Evolutionary conservation across 805 yeast genomes (phyloP).

Genomic region (Candida glaebosa): DNA sequence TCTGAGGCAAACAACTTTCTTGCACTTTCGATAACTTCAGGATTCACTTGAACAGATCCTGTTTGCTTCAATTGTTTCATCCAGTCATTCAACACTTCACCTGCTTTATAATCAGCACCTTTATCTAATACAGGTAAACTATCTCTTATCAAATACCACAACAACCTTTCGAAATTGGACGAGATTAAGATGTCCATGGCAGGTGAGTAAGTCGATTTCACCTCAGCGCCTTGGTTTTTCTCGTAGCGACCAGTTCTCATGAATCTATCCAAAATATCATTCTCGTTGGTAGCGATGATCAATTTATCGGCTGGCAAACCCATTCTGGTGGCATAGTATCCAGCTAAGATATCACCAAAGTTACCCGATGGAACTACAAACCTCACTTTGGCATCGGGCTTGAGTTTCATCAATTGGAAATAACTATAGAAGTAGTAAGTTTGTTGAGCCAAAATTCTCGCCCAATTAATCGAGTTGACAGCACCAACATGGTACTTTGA

Average conservation of each 20-base stretch:
- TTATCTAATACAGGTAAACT: constrained; percentile 43
- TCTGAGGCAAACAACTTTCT: constrained; percentile 69
- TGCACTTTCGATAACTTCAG: constrained; percentile 63
- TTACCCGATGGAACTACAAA: constrained; percentile 97
- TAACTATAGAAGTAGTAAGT: constrained; percentile 94
- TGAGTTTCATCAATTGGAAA: constrained; percentile 58
- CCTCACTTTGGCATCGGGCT: constrained; percentile 47
- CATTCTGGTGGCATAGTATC: constrained; percentile 91
- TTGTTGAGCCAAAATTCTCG: constrained; percentile 95
- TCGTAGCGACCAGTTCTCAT: constrained; percentile 82
- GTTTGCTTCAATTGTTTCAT: constrained; percentile 71
- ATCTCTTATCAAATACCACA: constrained; percentile 89
- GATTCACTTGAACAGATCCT: constrained; percentile 74
- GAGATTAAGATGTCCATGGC: constrained; percentile 98
- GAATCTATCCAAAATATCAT: constrained; percentile 92
- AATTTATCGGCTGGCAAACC: constrained; percentile 87
- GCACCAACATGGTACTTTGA: constrained; percentile 92
- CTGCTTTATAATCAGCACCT: constrained; percentile 59
- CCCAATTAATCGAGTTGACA: constrained; percentile 98
- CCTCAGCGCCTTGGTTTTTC: constrained; percentile 46
- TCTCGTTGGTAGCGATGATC: constrained; percentile 93
- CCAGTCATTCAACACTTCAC: constrained; percentile 67
- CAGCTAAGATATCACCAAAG: constrained; percentile 97
- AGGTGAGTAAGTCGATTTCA: constrained; percentile 85
- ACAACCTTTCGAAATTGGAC: constrained; percentile 91